Percentiles rank a stretch among this genome's conserved stretches.
These are phyloP conservation scores for Beauveria medogensis DNA, from an alignment of 2,329 filamentous ascomycete genomes.

Conservation along the genomic window DNA sequence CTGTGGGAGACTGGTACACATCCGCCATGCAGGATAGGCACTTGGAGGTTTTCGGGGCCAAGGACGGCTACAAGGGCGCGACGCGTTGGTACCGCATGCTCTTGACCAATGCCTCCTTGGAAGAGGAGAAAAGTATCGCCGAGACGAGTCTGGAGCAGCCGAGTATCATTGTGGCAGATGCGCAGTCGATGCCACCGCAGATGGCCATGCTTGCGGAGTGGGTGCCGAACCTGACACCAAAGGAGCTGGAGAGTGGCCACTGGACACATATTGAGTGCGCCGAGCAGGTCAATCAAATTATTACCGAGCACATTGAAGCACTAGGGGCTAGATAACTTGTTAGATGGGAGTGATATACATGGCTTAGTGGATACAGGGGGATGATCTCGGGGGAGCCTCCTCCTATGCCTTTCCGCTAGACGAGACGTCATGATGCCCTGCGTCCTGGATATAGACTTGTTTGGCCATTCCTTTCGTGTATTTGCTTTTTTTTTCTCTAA, in stretches of 20 bases:
- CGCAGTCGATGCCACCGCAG: conserved; percentile 17
- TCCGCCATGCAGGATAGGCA: conserved; percentile 18
- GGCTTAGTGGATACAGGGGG: too few relatives aligned
- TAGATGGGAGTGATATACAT: too few relatives aligned
- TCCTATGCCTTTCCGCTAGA: too few relatives aligned
- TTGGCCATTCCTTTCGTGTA: too few relatives aligned
- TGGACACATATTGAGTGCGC: conserved; percentile 26
- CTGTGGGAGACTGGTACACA: conserved; percentile 20
- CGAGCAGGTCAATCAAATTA: conserved; percentile 17
- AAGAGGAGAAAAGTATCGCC: conserved; percentile 16
- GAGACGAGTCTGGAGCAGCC: conserved; percentile 15
- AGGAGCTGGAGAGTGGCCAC: conserved; percentile 25
- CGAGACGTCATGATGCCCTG: too few relatives aligned
- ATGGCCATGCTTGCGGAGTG: conserved; percentile 20
- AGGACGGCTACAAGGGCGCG: conserved; percentile 23
- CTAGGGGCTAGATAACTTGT: background rate
- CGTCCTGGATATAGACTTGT: too few relatives aligned
- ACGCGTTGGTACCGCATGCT: conserved; percentile 25
- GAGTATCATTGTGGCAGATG: conserved; percentile 18
- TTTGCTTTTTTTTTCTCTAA: too few relatives aligned
- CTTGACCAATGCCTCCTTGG: conserved; percentile 19
- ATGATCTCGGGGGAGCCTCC: too few relatives aligned
- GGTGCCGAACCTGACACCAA: conserved; percentile 28
- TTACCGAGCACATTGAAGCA: conserved; percentile 15
- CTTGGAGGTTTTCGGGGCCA: conserved; percentile 15